Conservation (phyloP, 1,284 basidiomycete genomes). For the Taiwanofungus camphoratus region DNA sequence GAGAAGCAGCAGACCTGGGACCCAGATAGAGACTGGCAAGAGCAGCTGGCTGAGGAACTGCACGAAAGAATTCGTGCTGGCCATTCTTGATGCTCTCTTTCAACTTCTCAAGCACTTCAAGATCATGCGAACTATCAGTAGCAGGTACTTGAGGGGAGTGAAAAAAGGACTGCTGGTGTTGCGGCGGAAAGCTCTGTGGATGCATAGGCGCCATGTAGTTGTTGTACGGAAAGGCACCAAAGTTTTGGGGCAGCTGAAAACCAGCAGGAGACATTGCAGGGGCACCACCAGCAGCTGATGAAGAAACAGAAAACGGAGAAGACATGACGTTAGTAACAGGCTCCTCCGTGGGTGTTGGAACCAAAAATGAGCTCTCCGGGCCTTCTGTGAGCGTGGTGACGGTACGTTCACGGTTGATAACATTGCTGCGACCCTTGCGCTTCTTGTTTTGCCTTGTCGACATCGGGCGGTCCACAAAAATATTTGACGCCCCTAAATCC, state of each 20-base stretch:
- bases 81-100: conserved; percentile 64
- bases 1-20: conserved; percentile 22
- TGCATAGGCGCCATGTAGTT: conserved; percentile 25
- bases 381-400: conserved; percentile 58
- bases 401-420: conserved; percentile 51
- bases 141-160: conserved; percentile 14
- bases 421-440: conserved; percentile 46
- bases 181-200: conserved; percentile 15
- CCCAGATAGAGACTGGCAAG: conserved; percentile 61
- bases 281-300: conserved; percentile 17
- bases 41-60: conserved; percentile 55
- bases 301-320: conserved; percentile 26
- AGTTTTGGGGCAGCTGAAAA: conserved; percentile 14
- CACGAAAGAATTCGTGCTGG: conserved; percentile 64
- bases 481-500: too few relatives aligned
- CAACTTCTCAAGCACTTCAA: conserved; percentile 65
- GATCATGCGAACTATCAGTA: conserved; percentile 42
- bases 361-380: conserved; percentile 41
- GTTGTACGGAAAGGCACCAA: conserved; percentile 22
- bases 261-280: conserved; percentile 15
- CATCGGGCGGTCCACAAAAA: conserved; percentile 31
- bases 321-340: conserved; percentile 29
- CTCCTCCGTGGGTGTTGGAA: conserved; percentile 43
- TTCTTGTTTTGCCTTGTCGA: conserved; percentile 58
- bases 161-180: conserved; percentile 23